Conservation (phyloP, 176 grass and related monocot genomes). For the maize (Zea mays) region Zm-B73-REFERENCE-NAM-5.0 NC_050097.1:53756501-53757000, state of each 20-base stretch:
- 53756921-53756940: conserved; percentile 16
- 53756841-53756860: conserved; percentile 65
- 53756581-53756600: conserved; percentile 20
- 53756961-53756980: too few species aligned
- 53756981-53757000: too few species aligned
- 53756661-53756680: conserved; percentile 70
- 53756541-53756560: conserved; percentile 68
- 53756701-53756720: conserved; percentile 24
- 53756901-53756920: conserved; percentile 77
- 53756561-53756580: conserved; percentile 25
- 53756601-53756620: conserved; percentile 1
- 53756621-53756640: conserved; percentile 41
- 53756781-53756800: conserved; percentile 81
- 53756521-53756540: conserved; percentile 85
- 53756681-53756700: conserved; percentile 93
- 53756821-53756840: conserved; percentile 53
- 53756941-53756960: conserved; percentile 21
- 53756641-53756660: conserved; percentile 68
- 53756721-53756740: conserved; percentile 35
- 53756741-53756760: conserved; percentile 30
- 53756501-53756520: conserved; percentile 58
- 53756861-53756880: conserved; percentile 62
- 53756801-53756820: conserved; percentile 80
- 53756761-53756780: conserved; percentile 16
- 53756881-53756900: conserved; percentile 57